phyloP scores from a whole-genome alignment of 1,284 basidiomycete genomes.

The Leucoagaricus sp. region DNA sequence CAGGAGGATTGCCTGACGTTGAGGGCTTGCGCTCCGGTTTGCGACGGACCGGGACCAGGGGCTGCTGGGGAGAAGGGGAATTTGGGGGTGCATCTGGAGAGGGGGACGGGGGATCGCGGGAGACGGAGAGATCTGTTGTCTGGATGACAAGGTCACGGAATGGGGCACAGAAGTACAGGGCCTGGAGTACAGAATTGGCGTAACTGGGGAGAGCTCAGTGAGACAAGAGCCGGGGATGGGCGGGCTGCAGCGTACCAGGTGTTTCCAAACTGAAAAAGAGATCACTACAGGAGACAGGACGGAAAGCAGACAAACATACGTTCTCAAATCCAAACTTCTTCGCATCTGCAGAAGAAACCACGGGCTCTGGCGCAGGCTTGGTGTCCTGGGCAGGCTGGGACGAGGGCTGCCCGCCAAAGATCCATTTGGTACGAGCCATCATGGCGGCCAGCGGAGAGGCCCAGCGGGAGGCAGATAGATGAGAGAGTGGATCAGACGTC shows the following conservation, averaged over 20 bases:
- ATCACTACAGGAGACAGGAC: constrained; percentile 3
- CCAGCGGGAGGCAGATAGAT: constrained; percentile 16
- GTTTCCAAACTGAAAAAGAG: constrained; percentile 32
- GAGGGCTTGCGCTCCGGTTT: constrained; percentile 51
- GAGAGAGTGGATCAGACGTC: constrained; percentile 13
- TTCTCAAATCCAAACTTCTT: constrained; percentile 94
- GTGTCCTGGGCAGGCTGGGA: constrained; percentile 28
- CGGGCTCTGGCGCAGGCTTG: constrained; percentile 32
- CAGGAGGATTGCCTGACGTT: constrained; percentile 29
- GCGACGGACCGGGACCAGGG: constrained; percentile 38
- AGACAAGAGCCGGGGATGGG: not conserved
- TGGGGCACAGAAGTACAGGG: constrained; percentile 73
- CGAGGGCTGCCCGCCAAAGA: constrained; percentile 28
- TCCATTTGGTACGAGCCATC: constrained; percentile 50
- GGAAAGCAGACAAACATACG: constrained; percentile 50
- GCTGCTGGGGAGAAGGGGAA: constrained; percentile 21
- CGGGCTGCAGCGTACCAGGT: constrained; percentile 21
- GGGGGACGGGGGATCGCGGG: constrained; percentile 19
- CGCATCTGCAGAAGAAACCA: constrained; percentile 58
- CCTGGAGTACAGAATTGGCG: constrained; percentile 96
- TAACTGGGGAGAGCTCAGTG: constrained; percentile 57
- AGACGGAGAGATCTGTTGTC: constrained; percentile 33
- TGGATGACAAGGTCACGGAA: constrained; percentile 52
- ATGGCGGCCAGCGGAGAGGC: constrained; percentile 21
- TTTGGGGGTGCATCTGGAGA: constrained; percentile 27